These are phyloP conservation scores for Monosporozyma yasuniensis DNA, from an alignment of 805 yeast species.

Conservation along the genomic window DNA sequence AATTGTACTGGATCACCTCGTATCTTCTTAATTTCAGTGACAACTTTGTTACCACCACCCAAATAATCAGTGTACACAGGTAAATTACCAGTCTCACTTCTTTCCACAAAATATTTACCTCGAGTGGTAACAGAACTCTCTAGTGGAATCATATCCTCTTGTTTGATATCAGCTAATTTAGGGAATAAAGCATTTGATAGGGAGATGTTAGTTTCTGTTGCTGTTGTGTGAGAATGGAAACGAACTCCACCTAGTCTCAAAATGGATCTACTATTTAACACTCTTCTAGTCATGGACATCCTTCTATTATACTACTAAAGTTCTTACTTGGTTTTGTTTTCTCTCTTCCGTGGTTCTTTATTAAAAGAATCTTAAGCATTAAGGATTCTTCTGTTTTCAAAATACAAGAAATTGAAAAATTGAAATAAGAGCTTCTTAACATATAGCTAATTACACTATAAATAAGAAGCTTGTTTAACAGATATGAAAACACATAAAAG, in stretches of 20 bases:
- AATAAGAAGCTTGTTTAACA: no score
- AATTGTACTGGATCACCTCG: slow-evolving; percentile 59
- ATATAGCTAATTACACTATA: no score
- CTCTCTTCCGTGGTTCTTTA: background rate
- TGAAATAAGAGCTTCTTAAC: background rate
- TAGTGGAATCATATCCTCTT: slow-evolving; percentile 21
- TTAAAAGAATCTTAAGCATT: background rate
- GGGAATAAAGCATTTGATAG: slow-evolving; percentile 17
- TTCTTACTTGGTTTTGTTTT: background rate
- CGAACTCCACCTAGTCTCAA: background rate
- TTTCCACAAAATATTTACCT: slow-evolving; percentile 31
- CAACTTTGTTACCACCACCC: slow-evolving; percentile 44
- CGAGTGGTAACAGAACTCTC: slow-evolving; percentile 16
- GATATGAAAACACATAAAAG: no score
- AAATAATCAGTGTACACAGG: slow-evolving; percentile 74
- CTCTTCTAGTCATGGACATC: background rate
- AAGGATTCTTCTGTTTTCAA: background rate
- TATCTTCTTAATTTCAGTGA: slow-evolving; percentile 66
- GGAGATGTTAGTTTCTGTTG: background rate
- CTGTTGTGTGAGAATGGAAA: background rate
- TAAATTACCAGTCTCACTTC: slow-evolving; percentile 56
- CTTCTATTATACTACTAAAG: background rate
- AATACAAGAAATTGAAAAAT: background rate
- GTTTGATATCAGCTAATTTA: slow-evolving; percentile 23
- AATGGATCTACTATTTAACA: background rate